phyloP scores from a whole-genome alignment of 2,329 filamentous ascomycete genomes.

The Basipetospora chlamydospora region DNA sequence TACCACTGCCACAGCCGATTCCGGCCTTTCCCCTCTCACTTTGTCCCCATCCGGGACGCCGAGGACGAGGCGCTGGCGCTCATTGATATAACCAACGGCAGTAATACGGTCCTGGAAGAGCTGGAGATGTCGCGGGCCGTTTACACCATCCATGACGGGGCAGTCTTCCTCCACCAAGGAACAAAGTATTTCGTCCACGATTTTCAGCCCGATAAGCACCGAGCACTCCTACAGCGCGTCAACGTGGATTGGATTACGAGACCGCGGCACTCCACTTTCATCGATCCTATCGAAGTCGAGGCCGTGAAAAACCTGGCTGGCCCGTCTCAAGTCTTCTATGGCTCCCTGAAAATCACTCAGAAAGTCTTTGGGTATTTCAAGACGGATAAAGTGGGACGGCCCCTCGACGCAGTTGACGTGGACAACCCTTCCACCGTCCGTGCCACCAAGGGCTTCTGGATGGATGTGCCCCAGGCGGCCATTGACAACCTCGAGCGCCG shows the following conservation, averaged over 20 bases:
- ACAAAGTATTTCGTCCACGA: slow-evolving; percentile 83
- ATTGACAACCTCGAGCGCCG: slow-evolving; percentile 63
- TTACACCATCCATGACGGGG: slow-evolving; percentile 92
- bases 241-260: slow-evolving; percentile 91
- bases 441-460: slow-evolving; percentile 83
- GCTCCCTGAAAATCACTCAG: slow-evolving; percentile 70
- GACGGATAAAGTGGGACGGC: slow-evolving; percentile 68
- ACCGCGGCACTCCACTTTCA: slow-evolving; percentile 85
- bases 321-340: slow-evolving; percentile 64
- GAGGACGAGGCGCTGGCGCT: slow-evolving; percentile 88
- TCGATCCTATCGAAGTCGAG: slow-evolving; percentile 87
- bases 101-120: slow-evolving; percentile 81
- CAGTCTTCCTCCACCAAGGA: slow-evolving; percentile 95
- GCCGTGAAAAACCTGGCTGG: slow-evolving; percentile 57
- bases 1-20: slow-evolving; percentile 86
- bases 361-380: slow-evolving; percentile 97
- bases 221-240: slow-evolving; percentile 79
- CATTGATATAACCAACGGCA: slow-evolving; percentile 69
- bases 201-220: slow-evolving; percentile 62
- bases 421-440: slow-evolving; percentile 85
- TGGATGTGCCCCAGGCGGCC: slow-evolving; percentile 70
- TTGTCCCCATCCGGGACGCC: slow-evolving; percentile 78
- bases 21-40: slow-evolving; percentile 67
- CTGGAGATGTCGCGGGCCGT: slow-evolving; percentile 91
- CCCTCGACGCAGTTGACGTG: slow-evolving; percentile 83